These are phyloP conservation scores for Crassisporium funariophilum DNA, from an alignment of 768 basidiomycete genomes.

Conservation along the genomic window DNA sequence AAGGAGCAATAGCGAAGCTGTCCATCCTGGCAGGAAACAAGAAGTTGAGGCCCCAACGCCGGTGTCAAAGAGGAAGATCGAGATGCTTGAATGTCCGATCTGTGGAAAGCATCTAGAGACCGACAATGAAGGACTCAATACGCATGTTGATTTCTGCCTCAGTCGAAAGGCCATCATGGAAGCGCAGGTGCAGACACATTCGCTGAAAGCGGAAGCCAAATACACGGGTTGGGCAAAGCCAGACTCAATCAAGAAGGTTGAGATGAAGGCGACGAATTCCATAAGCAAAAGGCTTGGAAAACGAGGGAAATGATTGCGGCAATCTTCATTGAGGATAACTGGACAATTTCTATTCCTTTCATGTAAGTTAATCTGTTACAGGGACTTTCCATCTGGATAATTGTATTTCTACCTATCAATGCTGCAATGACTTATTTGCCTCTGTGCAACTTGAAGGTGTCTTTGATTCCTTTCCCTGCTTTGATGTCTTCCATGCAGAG, in stretches of 20 bases:
- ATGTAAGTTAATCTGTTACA: background rate
- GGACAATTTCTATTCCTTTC: background rate
- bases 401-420: conserved; percentile 16
- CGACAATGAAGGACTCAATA: conserved; percentile 79
- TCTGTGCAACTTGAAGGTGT: conserved; percentile 78
- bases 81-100: conserved; percentile 67
- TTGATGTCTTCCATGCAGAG: conserved; percentile 75
- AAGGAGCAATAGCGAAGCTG: conserved; percentile 24
- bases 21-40: conserved; percentile 2
- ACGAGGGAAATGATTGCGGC: conserved; percentile 9
- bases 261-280: conserved; percentile 3
- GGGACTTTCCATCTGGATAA: conserved; percentile 6
- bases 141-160: conserved; percentile 89
- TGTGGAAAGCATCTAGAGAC: conserved; percentile 62
- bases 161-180: conserved; percentile 77
- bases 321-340: background rate
- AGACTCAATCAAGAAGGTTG: conserved; percentile 14
- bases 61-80: conserved; percentile 4
- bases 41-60: background rate
- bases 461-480: conserved; percentile 71
- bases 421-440: conserved; percentile 37
- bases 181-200: conserved; percentile 52
- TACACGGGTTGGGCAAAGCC: conserved; percentile 20
- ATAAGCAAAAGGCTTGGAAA: conserved; percentile 15
- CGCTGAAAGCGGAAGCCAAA: conserved; percentile 9